A percentile compares a stretch with the other conserved stretches of the same genome.
phyloP scores from a whole-genome alignment of 2,329 filamentous ascomycete species.

The Exophiala lecanii-corni region DNA sequence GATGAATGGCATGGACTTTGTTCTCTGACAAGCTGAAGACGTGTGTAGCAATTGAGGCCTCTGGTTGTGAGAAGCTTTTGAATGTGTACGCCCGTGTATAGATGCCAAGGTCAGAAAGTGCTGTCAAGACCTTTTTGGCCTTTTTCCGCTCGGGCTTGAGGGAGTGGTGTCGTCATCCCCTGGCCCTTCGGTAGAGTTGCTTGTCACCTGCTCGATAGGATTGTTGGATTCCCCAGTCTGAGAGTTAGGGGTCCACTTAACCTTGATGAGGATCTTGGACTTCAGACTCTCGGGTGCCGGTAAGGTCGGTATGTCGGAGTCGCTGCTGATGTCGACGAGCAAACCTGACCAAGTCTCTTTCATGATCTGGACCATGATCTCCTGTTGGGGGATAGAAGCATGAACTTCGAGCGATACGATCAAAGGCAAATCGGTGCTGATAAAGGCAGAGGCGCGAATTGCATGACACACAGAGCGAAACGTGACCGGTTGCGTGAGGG shows the following conservation, averaged over 20 bases:
- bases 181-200: slow-evolving; percentile 39
- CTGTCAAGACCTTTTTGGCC: slow-evolving; percentile 65
- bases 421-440: slow-evolving; percentile 69
- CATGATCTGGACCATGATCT: slow-evolving; percentile 92
- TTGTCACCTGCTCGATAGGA: slow-evolving; percentile 26
- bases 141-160: slow-evolving; percentile 31
- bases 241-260: slow-evolving; percentile 59
- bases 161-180: slow-evolving; percentile 22
- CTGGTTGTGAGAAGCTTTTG: slow-evolving; percentile 62
- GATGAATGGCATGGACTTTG: slow-evolving; percentile 61
- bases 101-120: slow-evolving; percentile 69
- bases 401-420: slow-evolving; percentile 94
- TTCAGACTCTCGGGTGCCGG: slow-evolving; percentile 67
- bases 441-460: slow-evolving; percentile 74
- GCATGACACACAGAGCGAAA: slow-evolving; percentile 83
- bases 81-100: slow-evolving; percentile 87
- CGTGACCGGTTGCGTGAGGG: slow-evolving; percentile 75
- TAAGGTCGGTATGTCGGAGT: slow-evolving; percentile 41
- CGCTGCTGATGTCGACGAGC: slow-evolving; percentile 58
- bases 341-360: slow-evolving; percentile 75
- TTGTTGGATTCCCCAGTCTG: slow-evolving; percentile 31
- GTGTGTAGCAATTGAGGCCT: slow-evolving; percentile 54
- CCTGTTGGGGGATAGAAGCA: slow-evolving; percentile 74
- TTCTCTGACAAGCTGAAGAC: slow-evolving; percentile 62
- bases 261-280: slow-evolving; percentile 79